Conservation (phyloP, 768 basidiomycete species). For the Tephrocybe sp. region DNA sequence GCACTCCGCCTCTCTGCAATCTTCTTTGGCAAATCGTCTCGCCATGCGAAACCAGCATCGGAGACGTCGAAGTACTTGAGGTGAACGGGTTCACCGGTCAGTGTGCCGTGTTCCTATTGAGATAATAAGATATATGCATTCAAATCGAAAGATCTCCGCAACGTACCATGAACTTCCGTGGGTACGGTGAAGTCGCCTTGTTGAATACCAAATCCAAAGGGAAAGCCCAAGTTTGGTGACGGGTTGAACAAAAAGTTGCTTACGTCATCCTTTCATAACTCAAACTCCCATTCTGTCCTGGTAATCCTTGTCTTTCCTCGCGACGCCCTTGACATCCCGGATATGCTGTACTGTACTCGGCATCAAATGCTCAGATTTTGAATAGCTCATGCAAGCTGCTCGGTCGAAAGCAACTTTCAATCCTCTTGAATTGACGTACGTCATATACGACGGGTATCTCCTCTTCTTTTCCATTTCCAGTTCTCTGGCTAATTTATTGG, state of each 20-base stretch:
- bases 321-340: too few species aligned
- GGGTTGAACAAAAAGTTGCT: not conserved
- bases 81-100: conserved; percentile 15
- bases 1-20: conserved; percentile 61
- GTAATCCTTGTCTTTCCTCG: too few species aligned
- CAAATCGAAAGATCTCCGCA: not conserved
- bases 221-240: not conserved
- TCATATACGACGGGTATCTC: conserved; percentile 17
- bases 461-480: not conserved
- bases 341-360: too few species aligned
- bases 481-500: not conserved
- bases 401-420: conserved; percentile 11
- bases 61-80: conserved; percentile 52
- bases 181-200: not conserved
- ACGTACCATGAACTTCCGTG: conserved; percentile 2
- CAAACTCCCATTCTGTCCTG: too few species aligned
- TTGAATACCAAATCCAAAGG: not conserved
- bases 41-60: conserved; percentile 57
- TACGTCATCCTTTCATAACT: not conserved
- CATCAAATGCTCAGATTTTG: too few species aligned
- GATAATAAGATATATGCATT: not conserved
- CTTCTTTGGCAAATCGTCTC: conserved; percentile 45
- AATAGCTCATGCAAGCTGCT: conserved; percentile 15
- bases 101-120: conserved; percentile 17
- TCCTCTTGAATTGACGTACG: conserved; percentile 15